Conservation (phyloP, 331 rosid genomes). For the Quercus phellos region DNA sequence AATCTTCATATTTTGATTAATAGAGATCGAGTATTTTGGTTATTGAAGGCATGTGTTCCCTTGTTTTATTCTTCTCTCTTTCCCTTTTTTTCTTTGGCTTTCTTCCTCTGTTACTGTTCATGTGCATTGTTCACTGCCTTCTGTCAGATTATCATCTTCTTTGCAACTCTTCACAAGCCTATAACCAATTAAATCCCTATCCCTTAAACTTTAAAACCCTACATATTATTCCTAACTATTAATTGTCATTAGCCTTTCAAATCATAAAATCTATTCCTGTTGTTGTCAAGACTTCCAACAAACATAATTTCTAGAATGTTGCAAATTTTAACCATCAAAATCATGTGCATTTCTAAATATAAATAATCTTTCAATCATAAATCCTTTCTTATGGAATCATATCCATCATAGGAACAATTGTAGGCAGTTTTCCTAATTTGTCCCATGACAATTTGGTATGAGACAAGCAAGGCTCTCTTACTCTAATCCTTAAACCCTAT, state of each 20-base stretch:
- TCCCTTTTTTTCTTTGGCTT: background rate
- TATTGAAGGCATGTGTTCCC: background rate
- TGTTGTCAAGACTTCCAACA: background rate
- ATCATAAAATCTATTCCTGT: background rate
- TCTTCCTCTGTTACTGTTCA: background rate
- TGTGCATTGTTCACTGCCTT: background rate
- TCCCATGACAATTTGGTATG: background rate
- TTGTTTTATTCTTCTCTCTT: background rate
- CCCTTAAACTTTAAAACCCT: background rate
- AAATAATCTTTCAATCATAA: background rate
- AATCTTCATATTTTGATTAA: slow-evolving; percentile 5
- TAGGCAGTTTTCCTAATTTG: background rate
- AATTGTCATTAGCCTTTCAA: too few species aligned
- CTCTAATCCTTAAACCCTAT: background rate
- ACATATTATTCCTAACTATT: background rate
- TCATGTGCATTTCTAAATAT: background rate
- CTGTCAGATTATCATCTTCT: background rate
- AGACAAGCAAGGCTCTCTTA: background rate
- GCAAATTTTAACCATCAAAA: background rate
- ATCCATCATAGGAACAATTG: background rate
- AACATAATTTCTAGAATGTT: background rate
- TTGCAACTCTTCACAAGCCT: background rate
- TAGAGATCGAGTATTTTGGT: background rate
- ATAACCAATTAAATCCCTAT: background rate
- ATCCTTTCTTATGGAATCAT: background rate